Conservation (phyloP, 106 monocot genomes). For the Triglochin maritima region DNA sequence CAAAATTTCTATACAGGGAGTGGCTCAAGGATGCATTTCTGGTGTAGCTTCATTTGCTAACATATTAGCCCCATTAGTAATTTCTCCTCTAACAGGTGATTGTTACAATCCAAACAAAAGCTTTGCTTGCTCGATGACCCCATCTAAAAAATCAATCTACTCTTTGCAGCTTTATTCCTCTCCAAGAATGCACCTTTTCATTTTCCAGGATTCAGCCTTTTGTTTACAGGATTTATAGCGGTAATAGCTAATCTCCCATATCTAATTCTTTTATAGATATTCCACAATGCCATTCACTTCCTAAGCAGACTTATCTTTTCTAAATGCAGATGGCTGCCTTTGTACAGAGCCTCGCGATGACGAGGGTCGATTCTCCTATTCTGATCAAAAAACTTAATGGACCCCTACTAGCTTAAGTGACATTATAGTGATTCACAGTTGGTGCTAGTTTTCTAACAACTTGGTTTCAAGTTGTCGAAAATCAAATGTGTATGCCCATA, state of each 20-base stretch:
- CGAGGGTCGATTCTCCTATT: constrained; percentile 11
- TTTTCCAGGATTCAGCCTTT: constrained; percentile 86
- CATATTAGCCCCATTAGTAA: constrained; percentile 58
- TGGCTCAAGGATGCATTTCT: constrained; percentile 96
- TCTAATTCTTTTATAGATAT: neutral
- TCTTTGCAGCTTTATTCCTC: constrained; percentile 58
- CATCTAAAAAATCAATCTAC: neutral
- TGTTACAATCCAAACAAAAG: neutral
- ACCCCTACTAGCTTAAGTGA: neutral
- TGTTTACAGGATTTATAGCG: constrained; percentile 64
- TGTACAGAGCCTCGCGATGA: constrained; percentile 17
- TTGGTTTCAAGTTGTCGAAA: too few species aligned
- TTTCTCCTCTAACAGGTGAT: constrained; percentile 87
- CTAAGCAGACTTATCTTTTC: neutral
- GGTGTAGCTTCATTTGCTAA: constrained; percentile 81
- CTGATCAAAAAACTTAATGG: constrained; percentile 3
- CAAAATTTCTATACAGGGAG: constrained; percentile 36
- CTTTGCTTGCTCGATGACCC: neutral
- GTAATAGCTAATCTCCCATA: constrained; percentile 28
- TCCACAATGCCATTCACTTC: neutral
- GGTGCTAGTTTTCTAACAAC: too few species aligned
- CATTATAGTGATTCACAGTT: too few species aligned
- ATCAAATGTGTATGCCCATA: too few species aligned
- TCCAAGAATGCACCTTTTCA: constrained; percentile 77
- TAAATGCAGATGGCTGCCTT: constrained; percentile 23